Percentiles rank a stretch among this genome's conserved stretches.
phyloP scores from a whole-genome alignment of 352 stramenopile genomes.

The Phytophthora colocasiae region DNA sequence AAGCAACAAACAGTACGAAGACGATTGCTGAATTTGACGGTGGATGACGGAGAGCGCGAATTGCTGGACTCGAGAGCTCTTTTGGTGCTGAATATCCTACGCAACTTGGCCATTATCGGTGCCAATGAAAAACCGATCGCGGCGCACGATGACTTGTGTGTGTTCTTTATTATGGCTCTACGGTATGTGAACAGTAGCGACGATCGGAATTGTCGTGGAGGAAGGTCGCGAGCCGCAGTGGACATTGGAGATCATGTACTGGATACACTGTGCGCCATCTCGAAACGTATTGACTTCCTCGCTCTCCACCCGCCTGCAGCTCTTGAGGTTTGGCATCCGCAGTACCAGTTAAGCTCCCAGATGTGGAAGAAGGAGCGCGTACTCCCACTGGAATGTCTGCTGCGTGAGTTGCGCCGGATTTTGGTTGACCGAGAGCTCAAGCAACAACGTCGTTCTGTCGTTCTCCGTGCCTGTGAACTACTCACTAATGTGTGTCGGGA shows the following conservation, averaged over 20 bases:
- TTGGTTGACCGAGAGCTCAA: conserved; percentile 44
- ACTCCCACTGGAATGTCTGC: conserved; percentile 67
- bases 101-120: conserved; percentile 76
- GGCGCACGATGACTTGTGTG: conserved; percentile 67
- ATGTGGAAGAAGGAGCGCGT: conserved; percentile 70
- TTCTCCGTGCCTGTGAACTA: conserved; percentile 69
- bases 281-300: conserved; percentile 77
- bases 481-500: conserved; percentile 69
- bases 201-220: conserved; percentile 22
- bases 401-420: conserved; percentile 59
- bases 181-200: conserved; percentile 48
- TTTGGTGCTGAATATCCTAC: conserved; percentile 79
- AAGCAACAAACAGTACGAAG: conserved; percentile 26
- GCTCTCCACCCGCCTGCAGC: conserved; percentile 58
- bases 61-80: conserved; percentile 61
- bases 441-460: conserved; percentile 54
- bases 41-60: conserved; percentile 56
- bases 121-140: conserved; percentile 76
- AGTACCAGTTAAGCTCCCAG: conserved; percentile 65
- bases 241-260: conserved; percentile 76
- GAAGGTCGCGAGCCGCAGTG: conserved; percentile 35
- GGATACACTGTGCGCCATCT: conserved; percentile 77
- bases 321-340: conserved; percentile 65
- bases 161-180: conserved; percentile 70
- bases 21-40: conserved; percentile 55